A percentile compares a stretch with the other conserved stretches of the same genome.
Evolutionary conservation across 2,329 filamentous ascomycete species (phyloP).

Genomic region (Fusarium beomiforme): DNA sequence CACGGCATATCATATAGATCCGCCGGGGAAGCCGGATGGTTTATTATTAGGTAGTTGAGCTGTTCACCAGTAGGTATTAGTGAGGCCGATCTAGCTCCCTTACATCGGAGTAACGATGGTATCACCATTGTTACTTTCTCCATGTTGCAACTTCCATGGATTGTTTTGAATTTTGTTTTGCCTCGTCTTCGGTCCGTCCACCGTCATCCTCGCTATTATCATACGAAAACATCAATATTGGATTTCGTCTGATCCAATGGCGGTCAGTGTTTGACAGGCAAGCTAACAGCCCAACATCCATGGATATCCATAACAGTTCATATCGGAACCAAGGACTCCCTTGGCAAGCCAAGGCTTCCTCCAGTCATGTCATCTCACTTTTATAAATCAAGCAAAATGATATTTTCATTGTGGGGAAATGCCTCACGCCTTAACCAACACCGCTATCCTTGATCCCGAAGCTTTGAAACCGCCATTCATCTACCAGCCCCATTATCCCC

Average conservation of each 20-base stretch:
- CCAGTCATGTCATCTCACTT: slow-evolving; percentile 28
- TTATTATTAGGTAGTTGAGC: slow-evolving; percentile 9
- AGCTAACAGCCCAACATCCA: neutral
- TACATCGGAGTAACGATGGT: slow-evolving; percentile 16
- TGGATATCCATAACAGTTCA: slow-evolving; percentile 3
- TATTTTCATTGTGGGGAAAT: slow-evolving; percentile 20
- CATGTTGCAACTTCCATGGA: neutral
- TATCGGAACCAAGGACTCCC: slow-evolving; percentile 5
- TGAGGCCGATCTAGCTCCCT: slow-evolving; percentile 16
- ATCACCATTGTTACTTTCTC: slow-evolving; percentile 20
- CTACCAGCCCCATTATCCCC: slow-evolving; percentile 15
- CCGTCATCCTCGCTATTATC: neutral
- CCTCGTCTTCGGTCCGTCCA: neutral
- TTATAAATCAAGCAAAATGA: slow-evolving; percentile 19
- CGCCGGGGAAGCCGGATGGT: slow-evolving; percentile 24
- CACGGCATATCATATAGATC: slow-evolving; percentile 23
- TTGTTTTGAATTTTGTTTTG: slow-evolving; percentile 27
- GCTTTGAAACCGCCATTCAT: slow-evolving; percentile 36
- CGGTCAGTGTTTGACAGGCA: slow-evolving; percentile 19
- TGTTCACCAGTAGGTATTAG: neutral
- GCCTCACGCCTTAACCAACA: slow-evolving; percentile 22
- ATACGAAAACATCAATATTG: neutral
- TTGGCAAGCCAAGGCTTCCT: neutral
- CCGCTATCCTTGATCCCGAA: slow-evolving; percentile 18
- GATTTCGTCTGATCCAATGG: slow-evolving; percentile 7